A percentile compares a stretch with the other conserved stretches of the same genome.
These are phyloP conservation scores for Sporothrix phasma DNA, from an alignment of 2,329 filamentous ascomycete species.

Conservation along the genomic window DNA sequence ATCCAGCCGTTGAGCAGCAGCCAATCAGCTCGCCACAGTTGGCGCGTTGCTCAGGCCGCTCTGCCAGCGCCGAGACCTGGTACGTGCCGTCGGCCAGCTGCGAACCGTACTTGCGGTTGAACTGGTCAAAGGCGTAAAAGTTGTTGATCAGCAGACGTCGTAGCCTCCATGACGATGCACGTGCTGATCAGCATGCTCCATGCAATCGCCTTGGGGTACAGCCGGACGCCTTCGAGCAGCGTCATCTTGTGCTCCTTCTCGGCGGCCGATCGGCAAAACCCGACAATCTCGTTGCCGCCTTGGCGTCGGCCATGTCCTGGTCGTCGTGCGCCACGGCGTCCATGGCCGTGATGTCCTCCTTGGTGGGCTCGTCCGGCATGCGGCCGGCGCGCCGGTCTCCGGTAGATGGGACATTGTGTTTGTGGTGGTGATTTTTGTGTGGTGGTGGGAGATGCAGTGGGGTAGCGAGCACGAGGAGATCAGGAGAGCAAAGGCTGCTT, in stretches of 20 bases:
- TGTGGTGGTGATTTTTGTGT: neutral
- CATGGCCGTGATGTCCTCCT: neutral
- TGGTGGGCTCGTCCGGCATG: neutral
- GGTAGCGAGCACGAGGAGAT: neutral
- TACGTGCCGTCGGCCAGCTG: constrained; percentile 35
- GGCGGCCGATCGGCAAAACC: constrained; percentile 40
- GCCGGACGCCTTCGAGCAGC: constrained; percentile 62
- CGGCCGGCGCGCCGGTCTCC: neutral
- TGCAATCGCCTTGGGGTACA: constrained; percentile 77
- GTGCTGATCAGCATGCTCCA: constrained; percentile 86
- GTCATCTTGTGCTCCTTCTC: constrained; percentile 61
- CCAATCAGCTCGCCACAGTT: constrained; percentile 57
- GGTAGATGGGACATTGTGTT: constrained; percentile 7
- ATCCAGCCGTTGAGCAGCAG: constrained; percentile 56
- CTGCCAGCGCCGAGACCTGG: constrained; percentile 53
- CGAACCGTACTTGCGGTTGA: constrained; percentile 48
- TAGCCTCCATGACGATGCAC: constrained; percentile 86
- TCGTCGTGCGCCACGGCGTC: constrained; percentile 2
- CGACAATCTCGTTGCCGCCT: constrained; percentile 25
- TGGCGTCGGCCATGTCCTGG: constrained; percentile 6
- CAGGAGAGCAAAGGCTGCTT: neutral
- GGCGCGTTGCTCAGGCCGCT: constrained; percentile 45
- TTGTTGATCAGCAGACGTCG: constrained; percentile 74
- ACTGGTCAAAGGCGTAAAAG: constrained; percentile 48
- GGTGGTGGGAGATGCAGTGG: too few relatives aligned